phyloP scores from a whole-genome alignment of 176 grass and related monocot species.

The barley (Hordeum vulgare) region MorexV3_pseudomolecules_assembly NC_058519.1:3427537-3428036 shows the following conservation, averaged over 20 bases:
- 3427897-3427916: constrained; percentile 2
- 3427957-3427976: background rate
- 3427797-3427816: background rate
- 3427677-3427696: background rate
- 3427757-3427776: background rate
- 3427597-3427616: no score
- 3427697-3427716: background rate
- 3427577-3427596: no score
- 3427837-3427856: background rate
- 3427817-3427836: background rate
- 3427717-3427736: background rate
- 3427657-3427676: background rate
- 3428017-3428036: background rate
- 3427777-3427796: background rate
- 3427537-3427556: no score
- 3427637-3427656: background rate
- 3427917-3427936: background rate
- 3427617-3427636: no score
- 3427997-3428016: background rate
- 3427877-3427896: background rate
- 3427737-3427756: background rate
- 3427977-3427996: background rate
- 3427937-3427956: background rate
- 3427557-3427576: no score
- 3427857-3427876: background rate